These are phyloP conservation scores for Blastobotrys terrestris DNA, from an alignment of 805 yeast genomes.

Conservation along the genomic window DNA sequence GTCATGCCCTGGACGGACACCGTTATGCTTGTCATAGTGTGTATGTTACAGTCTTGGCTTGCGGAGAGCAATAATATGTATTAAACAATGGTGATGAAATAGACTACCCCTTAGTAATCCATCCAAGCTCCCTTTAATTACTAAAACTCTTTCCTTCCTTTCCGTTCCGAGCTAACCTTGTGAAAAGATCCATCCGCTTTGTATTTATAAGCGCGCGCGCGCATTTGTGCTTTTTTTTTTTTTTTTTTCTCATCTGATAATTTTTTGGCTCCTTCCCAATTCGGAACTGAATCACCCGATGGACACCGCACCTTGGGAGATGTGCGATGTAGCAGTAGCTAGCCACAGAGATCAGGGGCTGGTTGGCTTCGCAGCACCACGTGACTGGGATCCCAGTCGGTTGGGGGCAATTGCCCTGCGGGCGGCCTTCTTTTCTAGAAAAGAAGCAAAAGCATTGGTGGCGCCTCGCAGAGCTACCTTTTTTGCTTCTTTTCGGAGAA, in stretches of 20 bases:
- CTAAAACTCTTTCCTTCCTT: background rate
- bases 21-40: conserved; percentile 10
- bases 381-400: too few species aligned
- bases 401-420: too few species aligned
- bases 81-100: too few species aligned
- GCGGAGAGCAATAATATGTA: background rate
- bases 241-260: background rate
- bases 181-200: background rate
- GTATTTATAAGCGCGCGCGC: background rate
- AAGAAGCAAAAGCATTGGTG: too few species aligned
- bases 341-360: too few species aligned
- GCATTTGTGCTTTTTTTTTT: background rate
- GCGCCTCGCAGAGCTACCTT: too few species aligned
- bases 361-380: background rate
- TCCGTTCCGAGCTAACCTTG: background rate
- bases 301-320: too few species aligned
- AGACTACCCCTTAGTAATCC: background rate
- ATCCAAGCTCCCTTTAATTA: background rate
- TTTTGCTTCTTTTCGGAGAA: too few species aligned
- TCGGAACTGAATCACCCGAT: background rate
- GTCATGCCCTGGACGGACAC: conserved; percentile 71
- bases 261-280: background rate
- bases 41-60: conserved; percentile 3
- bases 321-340: too few species aligned
- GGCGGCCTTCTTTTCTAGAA: too few species aligned